These are phyloP conservation scores for Adansonia digitata DNA, from an alignment of 345 rosid genomes.

Conservation along the genomic window DNA sequence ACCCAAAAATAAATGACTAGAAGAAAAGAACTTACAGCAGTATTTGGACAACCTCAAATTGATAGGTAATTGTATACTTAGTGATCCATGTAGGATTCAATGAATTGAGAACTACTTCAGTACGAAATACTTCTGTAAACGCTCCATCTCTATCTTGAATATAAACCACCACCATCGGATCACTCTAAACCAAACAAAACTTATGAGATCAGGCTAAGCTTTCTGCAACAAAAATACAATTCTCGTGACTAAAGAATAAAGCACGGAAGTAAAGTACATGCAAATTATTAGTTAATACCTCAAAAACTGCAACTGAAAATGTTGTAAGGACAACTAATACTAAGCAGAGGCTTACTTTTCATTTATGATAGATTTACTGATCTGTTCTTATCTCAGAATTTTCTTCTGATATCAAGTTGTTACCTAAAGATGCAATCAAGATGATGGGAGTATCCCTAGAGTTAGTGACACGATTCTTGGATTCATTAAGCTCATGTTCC, in stretches of 20 bases:
- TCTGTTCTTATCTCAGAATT: not conserved
- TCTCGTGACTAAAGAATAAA: not conserved
- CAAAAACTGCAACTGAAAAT: not conserved
- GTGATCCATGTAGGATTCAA: slow-evolving; percentile 73
- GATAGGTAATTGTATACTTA: slow-evolving; percentile 43
- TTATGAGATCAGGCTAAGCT: slow-evolving; percentile 13
- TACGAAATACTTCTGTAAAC: slow-evolving; percentile 54
- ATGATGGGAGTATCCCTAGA: not conserved
- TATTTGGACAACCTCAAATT: slow-evolving; percentile 76
- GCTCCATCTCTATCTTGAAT: slow-evolving; percentile 64
- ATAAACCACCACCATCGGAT: slow-evolving; percentile 78
- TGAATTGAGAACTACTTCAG: slow-evolving; percentile 82
- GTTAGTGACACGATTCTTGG: not conserved
- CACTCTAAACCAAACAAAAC: slow-evolving; percentile 59
- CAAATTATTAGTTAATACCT: not conserved
- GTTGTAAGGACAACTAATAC: not conserved
- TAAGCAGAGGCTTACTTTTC: not conserved
- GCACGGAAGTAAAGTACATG: slow-evolving; percentile 4
- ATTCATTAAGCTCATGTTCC: not conserved
- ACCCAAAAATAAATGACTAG: not conserved
- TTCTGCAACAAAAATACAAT: slow-evolving; percentile 6
- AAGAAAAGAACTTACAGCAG: slow-evolving; percentile 54
- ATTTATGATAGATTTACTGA: not conserved
- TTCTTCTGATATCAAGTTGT: not conserved
- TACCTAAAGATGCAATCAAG: not conserved